phyloP scores from a whole-genome alignment of 2,329 filamentous ascomycete species.

The Pseudogymnoascus sp. region DNA sequence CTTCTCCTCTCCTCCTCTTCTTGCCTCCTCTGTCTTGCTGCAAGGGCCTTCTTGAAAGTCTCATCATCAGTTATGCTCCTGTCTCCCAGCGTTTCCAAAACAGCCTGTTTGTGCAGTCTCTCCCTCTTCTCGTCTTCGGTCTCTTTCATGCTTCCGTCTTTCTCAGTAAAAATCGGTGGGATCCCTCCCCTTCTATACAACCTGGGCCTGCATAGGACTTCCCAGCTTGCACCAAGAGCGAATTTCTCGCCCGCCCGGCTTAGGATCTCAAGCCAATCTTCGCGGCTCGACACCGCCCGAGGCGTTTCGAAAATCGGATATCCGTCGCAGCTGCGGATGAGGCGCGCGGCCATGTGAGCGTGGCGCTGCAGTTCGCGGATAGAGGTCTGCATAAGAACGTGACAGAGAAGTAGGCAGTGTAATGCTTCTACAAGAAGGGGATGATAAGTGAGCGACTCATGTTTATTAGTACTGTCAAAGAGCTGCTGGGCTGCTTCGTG shows the following conservation, averaged over 20 bases:
- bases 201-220: slow-evolving; percentile 57
- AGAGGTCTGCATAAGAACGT: slow-evolving; percentile 73
- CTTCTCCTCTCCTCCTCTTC: slow-evolving; percentile 44
- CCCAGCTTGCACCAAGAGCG: slow-evolving; percentile 58
- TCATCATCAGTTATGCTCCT: slow-evolving; percentile 62
- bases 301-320: slow-evolving; percentile 74
- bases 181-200: background rate
- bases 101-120: slow-evolving; percentile 55
- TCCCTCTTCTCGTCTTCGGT: slow-evolving; percentile 50
- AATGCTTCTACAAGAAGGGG: slow-evolving; percentile 72
- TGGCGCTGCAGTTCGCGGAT: slow-evolving; percentile 71
- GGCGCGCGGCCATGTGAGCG: slow-evolving; percentile 72
- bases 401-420: slow-evolving; percentile 70
- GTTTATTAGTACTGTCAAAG: slow-evolving; percentile 37
- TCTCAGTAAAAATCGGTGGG: slow-evolving; percentile 39
- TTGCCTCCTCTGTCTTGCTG: slow-evolving; percentile 50
- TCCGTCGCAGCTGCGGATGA: slow-evolving; percentile 67
- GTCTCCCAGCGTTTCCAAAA: slow-evolving; percentile 60
- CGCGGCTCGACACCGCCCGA: slow-evolving; percentile 57
- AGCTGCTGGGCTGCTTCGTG: slow-evolving; percentile 27
- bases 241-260: slow-evolving; percentile 64
- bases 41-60: slow-evolving; percentile 55
- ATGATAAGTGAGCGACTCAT: slow-evolving; percentile 71
- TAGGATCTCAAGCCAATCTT: slow-evolving; percentile 75
- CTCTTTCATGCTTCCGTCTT: slow-evolving; percentile 33